Conservation (phyloP, 1,139 yeast genomes). For the Candida neerlandica region DNA sequence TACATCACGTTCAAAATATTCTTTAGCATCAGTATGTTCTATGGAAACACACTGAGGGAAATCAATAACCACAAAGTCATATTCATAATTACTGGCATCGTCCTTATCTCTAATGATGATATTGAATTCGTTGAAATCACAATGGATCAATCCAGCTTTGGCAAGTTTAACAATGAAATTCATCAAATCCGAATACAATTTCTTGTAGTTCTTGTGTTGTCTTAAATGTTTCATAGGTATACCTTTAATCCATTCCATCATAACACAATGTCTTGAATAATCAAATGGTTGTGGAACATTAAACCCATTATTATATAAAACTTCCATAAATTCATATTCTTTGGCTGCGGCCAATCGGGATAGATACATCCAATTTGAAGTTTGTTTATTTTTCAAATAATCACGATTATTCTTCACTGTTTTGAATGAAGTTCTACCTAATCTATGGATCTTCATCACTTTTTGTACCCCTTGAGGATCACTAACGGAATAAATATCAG, state of each 20-base stretch:
- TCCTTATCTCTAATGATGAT: conserved; percentile 80
- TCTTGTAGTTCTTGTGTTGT: conserved; percentile 66
- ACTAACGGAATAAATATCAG: conserved; percentile 89
- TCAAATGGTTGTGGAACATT: conserved; percentile 88
- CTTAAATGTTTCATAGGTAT: conserved; percentile 84
- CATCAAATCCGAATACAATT: conserved; percentile 84
- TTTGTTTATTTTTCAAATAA: conserved; percentile 69
- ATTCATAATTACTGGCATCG: conserved; percentile 52
- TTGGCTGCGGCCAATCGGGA: conserved; percentile 89
- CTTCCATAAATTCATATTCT: conserved; percentile 85
- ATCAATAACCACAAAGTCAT: conserved; percentile 86
- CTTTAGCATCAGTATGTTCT: conserved; percentile 85
- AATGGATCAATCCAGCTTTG: conserved; percentile 88
- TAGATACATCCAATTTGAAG: conserved; percentile 88
- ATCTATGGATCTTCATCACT: conserved; percentile 86
- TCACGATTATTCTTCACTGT: conserved; percentile 94
- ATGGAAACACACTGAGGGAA: conserved; percentile 98
- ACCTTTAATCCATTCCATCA: conserved; percentile 91
- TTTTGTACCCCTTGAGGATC: conserved; percentile 64
- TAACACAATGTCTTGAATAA: conserved; percentile 85
- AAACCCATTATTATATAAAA: conserved; percentile 74
- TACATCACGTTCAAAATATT: conserved; percentile 88
- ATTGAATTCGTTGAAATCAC: conserved; percentile 96
- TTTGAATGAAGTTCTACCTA: conserved; percentile 91
- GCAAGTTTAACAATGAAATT: conserved; percentile 80